Percentiles rank a stretch among this genome's conserved stretches.
These are phyloP conservation scores for Saksenaea vasiformis DNA, from an alignment of 371 early-diverging fungal genomes.

Conservation along the genomic window DNA sequence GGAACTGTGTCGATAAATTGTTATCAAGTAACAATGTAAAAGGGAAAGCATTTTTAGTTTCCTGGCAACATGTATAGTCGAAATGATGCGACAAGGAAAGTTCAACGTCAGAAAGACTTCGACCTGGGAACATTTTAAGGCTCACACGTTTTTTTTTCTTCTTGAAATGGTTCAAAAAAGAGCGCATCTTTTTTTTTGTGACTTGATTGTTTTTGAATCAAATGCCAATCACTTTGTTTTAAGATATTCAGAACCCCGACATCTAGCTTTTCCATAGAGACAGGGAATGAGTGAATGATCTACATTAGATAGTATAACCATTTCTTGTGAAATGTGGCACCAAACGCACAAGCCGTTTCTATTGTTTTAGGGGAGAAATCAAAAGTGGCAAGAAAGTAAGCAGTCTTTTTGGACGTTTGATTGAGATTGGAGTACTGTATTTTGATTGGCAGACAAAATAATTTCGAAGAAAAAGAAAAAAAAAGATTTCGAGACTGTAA, in stretches of 20 bases:
- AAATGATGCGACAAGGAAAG: too few relatives aligned
- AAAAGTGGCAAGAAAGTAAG: not conserved
- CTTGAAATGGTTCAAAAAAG: not conserved
- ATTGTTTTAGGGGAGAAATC: not conserved
- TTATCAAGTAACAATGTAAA: not conserved
- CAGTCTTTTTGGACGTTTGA: not conserved
- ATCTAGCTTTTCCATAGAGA: not conserved
- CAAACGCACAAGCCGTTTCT: slow-evolving; percentile 4
- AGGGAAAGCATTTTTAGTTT: too few relatives aligned
- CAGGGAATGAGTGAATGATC: not conserved
- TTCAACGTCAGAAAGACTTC: not conserved
- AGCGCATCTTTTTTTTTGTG: not conserved
- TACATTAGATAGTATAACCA: not conserved
- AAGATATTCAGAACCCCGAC: not conserved
- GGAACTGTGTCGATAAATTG: not conserved
- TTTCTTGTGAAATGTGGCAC: slow-evolving; percentile 5
- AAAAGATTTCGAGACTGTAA: slow-evolving; percentile 3
- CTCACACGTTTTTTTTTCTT: not conserved
- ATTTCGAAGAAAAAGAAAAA: not conserved
- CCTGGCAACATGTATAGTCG: too few relatives aligned
- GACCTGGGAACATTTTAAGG: not conserved
- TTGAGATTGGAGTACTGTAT: not conserved
- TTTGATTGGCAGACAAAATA: not conserved
- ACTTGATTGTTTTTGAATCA: not conserved
- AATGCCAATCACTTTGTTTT: not conserved